phyloP scores from a whole-genome alignment of 257 asterid genomes.

The Leonotis leonurus region DNA sequence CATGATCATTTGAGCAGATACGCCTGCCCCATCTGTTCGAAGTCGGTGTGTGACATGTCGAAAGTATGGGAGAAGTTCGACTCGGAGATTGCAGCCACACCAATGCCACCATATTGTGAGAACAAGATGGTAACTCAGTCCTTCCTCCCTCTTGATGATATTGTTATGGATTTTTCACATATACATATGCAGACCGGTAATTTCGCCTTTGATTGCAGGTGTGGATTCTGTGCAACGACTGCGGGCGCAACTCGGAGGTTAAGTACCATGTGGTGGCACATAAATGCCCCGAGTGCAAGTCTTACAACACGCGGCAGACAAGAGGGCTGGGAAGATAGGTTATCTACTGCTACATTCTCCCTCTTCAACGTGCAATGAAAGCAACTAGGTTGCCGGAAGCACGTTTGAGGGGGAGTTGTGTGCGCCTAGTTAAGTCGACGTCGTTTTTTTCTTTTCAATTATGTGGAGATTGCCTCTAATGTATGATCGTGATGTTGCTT shows the following conservation, averaged over 20 bases:
- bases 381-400: conserved; percentile 24
- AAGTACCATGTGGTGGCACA: conserved; percentile 55
- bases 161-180: too few species aligned
- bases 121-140: conserved; percentile 36
- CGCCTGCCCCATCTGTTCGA: conserved; percentile 79
- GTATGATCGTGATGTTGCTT: too few species aligned
- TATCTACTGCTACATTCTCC: background rate
- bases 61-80: conserved; percentile 82
- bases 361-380: conserved; percentile 14
- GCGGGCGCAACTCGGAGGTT: conserved; percentile 53
- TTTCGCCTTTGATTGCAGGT: conserved; percentile 31
- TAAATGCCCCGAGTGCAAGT: conserved; percentile 59
- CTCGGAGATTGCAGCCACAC: conserved; percentile 79
- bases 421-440: background rate
- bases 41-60: conserved; percentile 85
- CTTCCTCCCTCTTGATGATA: too few species aligned
- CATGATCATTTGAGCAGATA: conserved; percentile 29
- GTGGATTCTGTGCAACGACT: conserved; percentile 67
- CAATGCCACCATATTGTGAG: conserved; percentile 60
- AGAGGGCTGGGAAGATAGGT: conserved; percentile 23
- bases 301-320: conserved; percentile 63
- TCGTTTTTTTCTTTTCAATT: background rate
- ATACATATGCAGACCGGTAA: background rate
- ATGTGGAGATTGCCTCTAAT: too few species aligned
- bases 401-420: background rate